Base-by-base conservation (phyloP, 2,329 filamentous ascomycete species). In the Fusarium compactum region DNA sequence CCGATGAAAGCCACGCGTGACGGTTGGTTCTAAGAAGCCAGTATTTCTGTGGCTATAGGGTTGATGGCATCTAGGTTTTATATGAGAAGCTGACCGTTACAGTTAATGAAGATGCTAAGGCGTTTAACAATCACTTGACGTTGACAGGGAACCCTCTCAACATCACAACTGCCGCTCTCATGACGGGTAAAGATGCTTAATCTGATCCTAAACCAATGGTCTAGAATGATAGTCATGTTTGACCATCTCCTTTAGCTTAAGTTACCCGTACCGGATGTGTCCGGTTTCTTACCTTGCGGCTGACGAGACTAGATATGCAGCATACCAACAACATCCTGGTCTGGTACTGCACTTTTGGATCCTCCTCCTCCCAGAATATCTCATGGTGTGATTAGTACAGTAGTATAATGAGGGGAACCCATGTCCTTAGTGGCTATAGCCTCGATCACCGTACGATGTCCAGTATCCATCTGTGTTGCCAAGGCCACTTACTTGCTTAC, bases 401-500 rank as follows among this genome's bases (percentile, higher is more conserved):
- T 41, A 43, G 50, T 38, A 43, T 22, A 60, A 65, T 53, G 65
- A 63, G 65, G 65, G 63, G 58, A 67, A 67, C 22, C 48, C 67
- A 40, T 67, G 48, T 51, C 43, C 41, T 27, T 67, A 56, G 34
- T 62, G 46, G 62, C 51, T 60, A 62, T 53, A 71, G 50, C 32
- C 30, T 68, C 67, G 58, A 65, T 60, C 38, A 18, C 25, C 15
- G 24, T 29, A 29, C 34, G 50, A 53, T 45, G 11, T 38, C n/a
- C 34, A 38, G 34, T n/a, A 18, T n/a, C 18, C 40, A 60, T 60
- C 34, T 65, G 30, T 48, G 38, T 41, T 40, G 67, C 67, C 67
- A 70, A 70, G 67, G n/a, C 44, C 50, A 52, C 18, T 24, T 34
- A 40, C 15, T 40, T 40, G 48, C 67, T 70, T 47, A 70, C 44